Conservation (phyloP, 139 green algal genomes). For the Tetradesmus lagerheimii region DNA sequence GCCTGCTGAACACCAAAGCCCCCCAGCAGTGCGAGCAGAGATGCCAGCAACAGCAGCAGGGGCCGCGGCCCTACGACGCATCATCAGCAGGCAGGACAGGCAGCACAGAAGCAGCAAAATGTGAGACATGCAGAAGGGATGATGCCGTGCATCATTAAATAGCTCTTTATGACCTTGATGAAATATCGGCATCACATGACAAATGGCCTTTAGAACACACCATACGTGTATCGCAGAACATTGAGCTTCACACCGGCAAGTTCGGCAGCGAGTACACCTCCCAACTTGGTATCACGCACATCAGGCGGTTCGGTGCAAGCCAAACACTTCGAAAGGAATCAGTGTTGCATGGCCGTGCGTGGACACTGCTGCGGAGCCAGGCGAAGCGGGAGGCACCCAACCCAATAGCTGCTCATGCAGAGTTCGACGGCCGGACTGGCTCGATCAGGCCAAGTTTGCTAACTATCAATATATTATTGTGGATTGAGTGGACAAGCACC, state of each 20-base stretch:
- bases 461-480: too few relatives aligned
- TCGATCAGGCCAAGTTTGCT: too few relatives aligned
- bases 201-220: too few relatives aligned
- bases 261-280: not conserved
- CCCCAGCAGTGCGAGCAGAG: not conserved
- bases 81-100: too few relatives aligned
- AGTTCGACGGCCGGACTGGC: not conserved
- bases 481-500: not conserved
- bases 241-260: not conserved
- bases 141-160: too few relatives aligned
- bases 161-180: too few relatives aligned
- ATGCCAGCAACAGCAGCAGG: not conserved
- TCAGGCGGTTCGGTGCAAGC: not conserved
- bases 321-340: not conserved
- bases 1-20: not conserved
- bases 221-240: not conserved
- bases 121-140: not conserved
- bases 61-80: not conserved
- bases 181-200: too few relatives aligned
- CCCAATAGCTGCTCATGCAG: not conserved
- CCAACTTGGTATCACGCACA: not conserved
- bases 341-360: too few relatives aligned
- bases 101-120: not conserved
- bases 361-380: not conserved
- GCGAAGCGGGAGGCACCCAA: not conserved